Evolutionary conservation across 345 rosid genomes (phyloP).

Genomic region (Erucastrum elatum): DNA sequence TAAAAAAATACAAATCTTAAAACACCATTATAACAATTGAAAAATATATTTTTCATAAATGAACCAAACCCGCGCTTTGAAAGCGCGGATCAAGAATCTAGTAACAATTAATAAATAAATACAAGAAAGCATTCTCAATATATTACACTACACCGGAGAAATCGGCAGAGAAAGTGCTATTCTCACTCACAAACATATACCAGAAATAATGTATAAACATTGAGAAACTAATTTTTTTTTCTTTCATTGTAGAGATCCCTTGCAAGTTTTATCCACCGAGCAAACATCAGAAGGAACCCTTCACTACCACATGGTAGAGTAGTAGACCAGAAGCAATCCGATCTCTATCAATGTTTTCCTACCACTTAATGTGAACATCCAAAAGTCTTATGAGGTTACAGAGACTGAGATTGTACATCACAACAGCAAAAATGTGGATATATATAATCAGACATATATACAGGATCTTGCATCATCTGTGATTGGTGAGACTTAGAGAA

Average conservation of each 20-base stretch:
- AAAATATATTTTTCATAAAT: too few relatives aligned
- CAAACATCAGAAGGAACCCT: slow-evolving; percentile 98
- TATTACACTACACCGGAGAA: too few relatives aligned
- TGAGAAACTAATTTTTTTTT: too few relatives aligned
- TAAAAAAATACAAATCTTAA: too few relatives aligned
- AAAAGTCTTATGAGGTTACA: slow-evolving; percentile 34
- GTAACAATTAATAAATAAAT: too few relatives aligned
- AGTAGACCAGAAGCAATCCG: slow-evolving; percentile 99
- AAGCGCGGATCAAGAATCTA: too few relatives aligned
- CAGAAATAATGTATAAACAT: neutral
- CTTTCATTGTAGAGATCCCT: slow-evolving; percentile 98
- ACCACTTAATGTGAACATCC: slow-evolving; percentile 17
- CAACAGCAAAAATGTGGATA: slow-evolving; percentile 34
- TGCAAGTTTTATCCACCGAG: slow-evolving; percentile 99
- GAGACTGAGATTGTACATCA: slow-evolving; percentile 34
- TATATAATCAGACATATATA: slow-evolving; percentile 20
- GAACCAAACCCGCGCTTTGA: too few relatives aligned
- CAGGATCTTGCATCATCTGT: slow-evolving; percentile 35
- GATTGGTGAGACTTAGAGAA: slow-evolving; percentile 48
- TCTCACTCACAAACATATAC: slow-evolving; percentile 1
- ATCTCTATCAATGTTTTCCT: slow-evolving; percentile 75
- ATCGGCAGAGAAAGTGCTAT: too few relatives aligned
- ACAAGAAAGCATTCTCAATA: too few relatives aligned
- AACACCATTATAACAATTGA: too few relatives aligned
- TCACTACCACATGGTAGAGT: slow-evolving; percentile 99